Evolutionary conservation across 2,329 filamentous ascomycete species (phyloP).

Genomic region (Grosmannia serpens): DNA sequence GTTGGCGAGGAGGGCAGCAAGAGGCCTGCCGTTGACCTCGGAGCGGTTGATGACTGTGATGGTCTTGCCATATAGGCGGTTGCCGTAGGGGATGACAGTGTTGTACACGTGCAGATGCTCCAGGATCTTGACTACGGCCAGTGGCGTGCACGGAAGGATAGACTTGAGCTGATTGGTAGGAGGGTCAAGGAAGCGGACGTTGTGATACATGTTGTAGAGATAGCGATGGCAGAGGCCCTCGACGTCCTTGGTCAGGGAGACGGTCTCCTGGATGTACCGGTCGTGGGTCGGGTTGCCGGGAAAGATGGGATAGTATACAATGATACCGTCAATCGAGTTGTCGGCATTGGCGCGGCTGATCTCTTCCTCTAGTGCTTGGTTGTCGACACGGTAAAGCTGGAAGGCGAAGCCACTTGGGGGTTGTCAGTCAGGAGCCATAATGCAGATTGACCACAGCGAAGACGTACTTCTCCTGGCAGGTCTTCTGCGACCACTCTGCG

Average conservation of each 20-base stretch:
- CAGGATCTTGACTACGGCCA: constrained; percentile 93
- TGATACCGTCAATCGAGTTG: constrained; percentile 68
- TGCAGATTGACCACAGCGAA: background rate
- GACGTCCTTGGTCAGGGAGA: constrained; percentile 83
- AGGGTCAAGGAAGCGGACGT: constrained; percentile 83
- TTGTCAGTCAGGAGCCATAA: background rate
- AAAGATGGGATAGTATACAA: constrained; percentile 98
- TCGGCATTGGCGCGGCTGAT: constrained; percentile 80
- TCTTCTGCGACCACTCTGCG: constrained; percentile 95
- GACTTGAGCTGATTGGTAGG: constrained; percentile 72
- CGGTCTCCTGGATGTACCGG: constrained; percentile 90
- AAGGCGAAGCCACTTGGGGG: constrained; percentile 71
- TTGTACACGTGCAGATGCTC: constrained; percentile 97
- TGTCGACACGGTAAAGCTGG: constrained; percentile 69
- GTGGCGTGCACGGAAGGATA: constrained; percentile 86
- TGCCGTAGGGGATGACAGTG: constrained; percentile 81
- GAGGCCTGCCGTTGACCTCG: constrained; percentile 86
- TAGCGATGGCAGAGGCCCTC: constrained; percentile 90
- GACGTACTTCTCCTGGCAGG: constrained; percentile 85
- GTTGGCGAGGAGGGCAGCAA: constrained; percentile 88
- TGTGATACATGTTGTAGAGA: constrained; percentile 99
- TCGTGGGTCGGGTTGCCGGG: constrained; percentile 69
- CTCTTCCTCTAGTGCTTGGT: constrained; percentile 81
- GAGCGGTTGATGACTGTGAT: constrained; percentile 95
- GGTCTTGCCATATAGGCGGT: constrained; percentile 84